Evolutionary conservation across 2,329 filamentous ascomycete genomes (phyloP).

Genomic region (Colletotrichum sp.): DNA sequence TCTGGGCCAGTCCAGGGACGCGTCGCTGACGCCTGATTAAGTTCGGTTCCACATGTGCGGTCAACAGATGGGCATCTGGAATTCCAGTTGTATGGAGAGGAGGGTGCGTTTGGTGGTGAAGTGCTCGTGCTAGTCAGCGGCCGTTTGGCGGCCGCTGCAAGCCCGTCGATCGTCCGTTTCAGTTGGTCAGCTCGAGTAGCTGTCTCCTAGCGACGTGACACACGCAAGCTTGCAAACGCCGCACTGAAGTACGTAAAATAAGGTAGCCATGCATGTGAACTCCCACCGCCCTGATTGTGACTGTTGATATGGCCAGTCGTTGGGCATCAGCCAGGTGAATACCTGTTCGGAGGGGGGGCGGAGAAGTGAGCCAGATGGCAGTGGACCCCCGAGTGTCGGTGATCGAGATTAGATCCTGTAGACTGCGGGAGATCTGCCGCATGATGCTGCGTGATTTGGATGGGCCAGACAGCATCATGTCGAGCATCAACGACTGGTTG

Average conservation of each 20-base stretch:
- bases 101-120: neutral
- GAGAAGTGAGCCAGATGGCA: neutral
- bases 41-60: neutral
- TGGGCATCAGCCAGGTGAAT: neutral
- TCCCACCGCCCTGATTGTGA: neutral
- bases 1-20: neutral
- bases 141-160: neutral
- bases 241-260: neutral
- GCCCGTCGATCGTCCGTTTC: neutral
- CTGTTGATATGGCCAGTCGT: neutral
- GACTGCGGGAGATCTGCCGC: slow-evolving; percentile 12
- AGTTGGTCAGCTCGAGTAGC: neutral
- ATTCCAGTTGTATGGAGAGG: neutral
- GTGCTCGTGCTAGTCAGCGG: neutral
- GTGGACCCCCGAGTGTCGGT: neutral
- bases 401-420: slow-evolving; percentile 14
- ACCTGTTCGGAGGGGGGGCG: neutral
- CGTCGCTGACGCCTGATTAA: neutral
- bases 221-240: neutral
- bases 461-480: neutral
- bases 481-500: neutral
- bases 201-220: neutral
- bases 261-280: neutral
- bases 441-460: neutral
- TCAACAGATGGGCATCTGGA: neutral